phyloP scores from a whole-genome alignment of 1,284 basidiomycete genomes.

The Bjerkandera adusta region DNA sequence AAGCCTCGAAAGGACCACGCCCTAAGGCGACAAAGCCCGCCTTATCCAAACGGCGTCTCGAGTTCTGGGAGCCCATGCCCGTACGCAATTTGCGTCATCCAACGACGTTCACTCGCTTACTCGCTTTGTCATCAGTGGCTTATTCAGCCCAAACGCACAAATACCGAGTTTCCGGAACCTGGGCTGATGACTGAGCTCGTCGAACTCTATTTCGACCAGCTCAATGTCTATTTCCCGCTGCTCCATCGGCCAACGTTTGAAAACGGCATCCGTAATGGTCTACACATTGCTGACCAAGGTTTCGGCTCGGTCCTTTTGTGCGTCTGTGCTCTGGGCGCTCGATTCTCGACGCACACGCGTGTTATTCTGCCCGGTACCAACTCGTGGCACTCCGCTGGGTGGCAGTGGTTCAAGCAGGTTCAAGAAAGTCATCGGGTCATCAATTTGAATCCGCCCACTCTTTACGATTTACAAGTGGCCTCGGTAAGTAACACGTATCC shows the following conservation, averaged over 20 bases:
- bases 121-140: slow-evolving; percentile 29
- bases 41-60: background rate
- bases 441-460: slow-evolving; percentile 46
- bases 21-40: no score
- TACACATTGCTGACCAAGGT: slow-evolving; percentile 55
- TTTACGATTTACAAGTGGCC: slow-evolving; percentile 70
- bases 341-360: slow-evolving; percentile 65
- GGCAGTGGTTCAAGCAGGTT: slow-evolving; percentile 72
- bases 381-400: slow-evolving; percentile 60
- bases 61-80: background rate
- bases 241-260: slow-evolving; percentile 79
- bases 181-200: slow-evolving; percentile 65
- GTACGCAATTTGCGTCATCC: background rate
- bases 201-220: slow-evolving; percentile 63
- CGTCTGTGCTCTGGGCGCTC: slow-evolving; percentile 73
- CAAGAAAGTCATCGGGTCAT: slow-evolving; percentile 54
- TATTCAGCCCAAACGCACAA: slow-evolving; percentile 25
- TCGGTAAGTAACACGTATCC: slow-evolving; percentile 26
- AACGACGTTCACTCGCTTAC: slow-evolving; percentile 22
- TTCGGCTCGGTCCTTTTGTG: slow-evolving; percentile 74
- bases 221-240: slow-evolving; percentile 68
- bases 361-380: slow-evolving; percentile 50
- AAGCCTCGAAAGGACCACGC: no score
- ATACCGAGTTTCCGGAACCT: slow-evolving; percentile 51
- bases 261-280: slow-evolving; percentile 46